Conservation (phyloP, 139 green algal species). For the Chlamydomonas sp. region DNA sequence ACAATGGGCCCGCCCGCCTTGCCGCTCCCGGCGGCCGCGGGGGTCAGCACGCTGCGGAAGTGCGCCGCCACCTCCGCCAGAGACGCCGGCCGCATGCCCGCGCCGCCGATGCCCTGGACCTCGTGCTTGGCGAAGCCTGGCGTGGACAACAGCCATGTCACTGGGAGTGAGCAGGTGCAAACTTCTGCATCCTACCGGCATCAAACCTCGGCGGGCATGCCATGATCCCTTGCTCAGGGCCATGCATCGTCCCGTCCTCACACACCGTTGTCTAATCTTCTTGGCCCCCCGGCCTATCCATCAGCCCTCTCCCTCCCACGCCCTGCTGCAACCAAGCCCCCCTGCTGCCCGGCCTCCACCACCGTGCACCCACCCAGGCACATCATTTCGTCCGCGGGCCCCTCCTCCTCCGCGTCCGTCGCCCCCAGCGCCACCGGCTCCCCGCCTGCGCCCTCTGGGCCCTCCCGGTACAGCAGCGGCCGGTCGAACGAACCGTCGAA, state of each 20-base stretch:
- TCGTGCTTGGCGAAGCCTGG: slow-evolving; percentile 28
- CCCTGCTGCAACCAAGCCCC: too few species aligned
- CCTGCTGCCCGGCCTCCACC: neutral
- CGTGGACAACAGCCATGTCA: neutral
- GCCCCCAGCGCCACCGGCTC: slow-evolving; percentile 2
- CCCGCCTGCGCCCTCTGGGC: neutral
- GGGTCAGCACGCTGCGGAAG: slow-evolving; percentile 24
- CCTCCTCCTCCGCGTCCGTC: slow-evolving; percentile 22
- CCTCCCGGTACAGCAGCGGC: slow-evolving; percentile 25
- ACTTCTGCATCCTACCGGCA: too few species aligned
- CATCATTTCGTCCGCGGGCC: slow-evolving; percentile 6
- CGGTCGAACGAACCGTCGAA: slow-evolving; percentile 29
- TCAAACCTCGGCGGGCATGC: too few species aligned
- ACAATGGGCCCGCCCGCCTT: neutral
- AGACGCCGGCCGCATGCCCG: neutral
- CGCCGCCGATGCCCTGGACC: neutral
- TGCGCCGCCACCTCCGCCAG: slow-evolving; percentile 18
- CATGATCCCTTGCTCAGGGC: too few species aligned
- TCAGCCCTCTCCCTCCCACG: too few species aligned
- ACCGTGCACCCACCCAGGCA: slow-evolving; percentile 13
- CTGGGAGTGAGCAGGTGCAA: too few species aligned
- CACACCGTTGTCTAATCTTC: too few species aligned
- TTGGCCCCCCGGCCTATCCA: too few species aligned
- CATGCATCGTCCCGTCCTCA: too few species aligned
- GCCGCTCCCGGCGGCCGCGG: neutral